Conservation (phyloP, 116 monocot genomes). For the Zostera marina region DNA sequence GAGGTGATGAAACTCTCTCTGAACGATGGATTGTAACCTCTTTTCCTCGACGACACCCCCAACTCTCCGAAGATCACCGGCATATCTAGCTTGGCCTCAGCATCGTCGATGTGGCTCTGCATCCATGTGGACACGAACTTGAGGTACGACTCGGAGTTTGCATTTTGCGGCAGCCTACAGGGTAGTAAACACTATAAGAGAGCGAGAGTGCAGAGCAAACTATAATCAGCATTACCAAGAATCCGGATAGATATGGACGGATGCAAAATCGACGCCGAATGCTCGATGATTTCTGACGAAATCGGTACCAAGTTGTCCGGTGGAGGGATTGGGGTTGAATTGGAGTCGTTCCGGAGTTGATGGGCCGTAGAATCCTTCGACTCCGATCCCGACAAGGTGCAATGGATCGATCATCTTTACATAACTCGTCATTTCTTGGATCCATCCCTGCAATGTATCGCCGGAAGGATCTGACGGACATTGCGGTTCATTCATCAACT, state of each 20-base stretch:
- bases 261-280: slow-evolving; percentile 66
- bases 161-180: slow-evolving; percentile 31
- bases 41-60: slow-evolving; percentile 40
- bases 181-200: too few relatives aligned
- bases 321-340: slow-evolving; percentile 33
- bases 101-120: slow-evolving; percentile 70
- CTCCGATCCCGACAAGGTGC: slow-evolving; percentile 56
- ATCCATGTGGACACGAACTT: slow-evolving; percentile 59
- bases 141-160: slow-evolving; percentile 26
- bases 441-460: slow-evolving; percentile 72
- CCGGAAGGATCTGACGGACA: slow-evolving; percentile 69
- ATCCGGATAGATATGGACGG: slow-evolving; percentile 75
- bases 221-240: too few relatives aligned
- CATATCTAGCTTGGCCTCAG: slow-evolving; percentile 45
- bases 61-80: slow-evolving; percentile 73
- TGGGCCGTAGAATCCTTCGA: slow-evolving; percentile 79
- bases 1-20: slow-evolving; percentile 47
- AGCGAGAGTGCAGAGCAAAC: too few relatives aligned
- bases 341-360: slow-evolving; percentile 44
- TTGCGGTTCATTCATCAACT: slow-evolving; percentile 72
- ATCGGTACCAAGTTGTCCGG: slow-evolving; percentile 49
- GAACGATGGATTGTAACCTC: slow-evolving; percentile 31
- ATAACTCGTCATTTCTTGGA: slow-evolving; percentile 74
- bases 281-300: slow-evolving; percentile 63
- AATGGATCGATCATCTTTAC: slow-evolving; percentile 68